Base-by-base conservation (phyloP, 768 basidiomycete genomes). In the Amanita rimosa region DNA sequence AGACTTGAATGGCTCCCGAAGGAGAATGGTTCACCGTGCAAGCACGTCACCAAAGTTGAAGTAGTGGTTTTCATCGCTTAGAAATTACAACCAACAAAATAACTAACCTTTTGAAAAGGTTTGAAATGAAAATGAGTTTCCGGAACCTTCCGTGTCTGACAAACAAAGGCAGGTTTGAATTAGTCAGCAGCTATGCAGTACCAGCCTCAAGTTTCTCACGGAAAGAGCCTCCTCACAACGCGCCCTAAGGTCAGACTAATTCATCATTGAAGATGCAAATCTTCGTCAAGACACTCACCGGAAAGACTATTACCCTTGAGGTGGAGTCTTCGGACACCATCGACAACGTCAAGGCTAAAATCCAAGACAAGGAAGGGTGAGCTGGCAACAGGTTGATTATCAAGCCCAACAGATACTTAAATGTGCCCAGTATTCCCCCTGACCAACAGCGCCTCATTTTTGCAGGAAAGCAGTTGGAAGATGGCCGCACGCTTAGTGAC, bases 251-350 rank as follows among this genome's bases (percentile, higher is more conserved):
- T 5, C 26, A 22, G 27, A 8, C 39, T 16, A 35, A 14, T 4
- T 11, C 35, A 13, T 13, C 47, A 48, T 40, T 33, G 48, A 49
- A 55, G 68, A 76, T 76, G 73, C 73, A 76, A 62, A 76, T 76
- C 53, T 76, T 76, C 67, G 74, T 76, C 62, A 75, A 74, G 67
- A 93, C 90, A 75, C 86, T 93, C 57, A 94, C 89, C 66, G 87
- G 86, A 54, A 90, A 94, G 85, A 94, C 91, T 55, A 96, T 96
- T 81, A 94, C 92, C 75, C 86, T 95, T 53, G 93, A 96, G 83
- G 91, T 94, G 67, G 91, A 93, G 78, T 90, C 89, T 62, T 88
- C 85, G 53, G 90, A 94, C 75, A 93, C 91, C 60, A 91, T 94
- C 70, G 91, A 94, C 75, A 92, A 92, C 64, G 90, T 94, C 65